Percentiles rank a stretch among this genome's conserved stretches.
phyloP scores from a whole-genome alignment of 2,329 filamentous ascomycete species.

The Cercospora janseana region DNA sequence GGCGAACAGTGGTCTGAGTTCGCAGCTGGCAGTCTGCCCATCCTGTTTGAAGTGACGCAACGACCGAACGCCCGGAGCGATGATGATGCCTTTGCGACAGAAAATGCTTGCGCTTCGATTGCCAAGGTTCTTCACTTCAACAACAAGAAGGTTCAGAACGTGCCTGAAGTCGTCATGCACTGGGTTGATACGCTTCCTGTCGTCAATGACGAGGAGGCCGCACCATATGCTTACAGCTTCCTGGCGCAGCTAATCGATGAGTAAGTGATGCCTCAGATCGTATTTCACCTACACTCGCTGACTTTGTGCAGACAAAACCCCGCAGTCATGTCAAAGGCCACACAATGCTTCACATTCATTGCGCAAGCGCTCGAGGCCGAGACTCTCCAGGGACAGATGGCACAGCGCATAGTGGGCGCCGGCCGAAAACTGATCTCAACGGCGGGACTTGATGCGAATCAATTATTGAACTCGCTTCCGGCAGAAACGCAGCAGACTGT shows the following conservation, averaged over 20 bases:
- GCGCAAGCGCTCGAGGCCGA: slow-evolving; percentile 88
- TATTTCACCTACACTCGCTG: slow-evolving; percentile 7
- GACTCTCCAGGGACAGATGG: slow-evolving; percentile 81
- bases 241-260: slow-evolving; percentile 87
- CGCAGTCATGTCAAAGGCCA: slow-evolving; percentile 71
- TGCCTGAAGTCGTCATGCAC: slow-evolving; percentile 71
- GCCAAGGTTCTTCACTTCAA: slow-evolving; percentile 97
- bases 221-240: slow-evolving; percentile 92
- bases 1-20: slow-evolving; percentile 86
- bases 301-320: slow-evolving; percentile 71
- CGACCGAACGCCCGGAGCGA: slow-evolving; percentile 80
- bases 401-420: slow-evolving; percentile 70
- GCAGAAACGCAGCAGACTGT: slow-evolving; percentile 72
- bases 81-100: slow-evolving; percentile 93
- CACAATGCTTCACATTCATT: slow-evolving; percentile 79
- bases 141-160: slow-evolving; percentile 69
- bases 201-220: slow-evolving; percentile 93
- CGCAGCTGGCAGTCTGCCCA: slow-evolving; percentile 72
- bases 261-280: slow-evolving; percentile 58
- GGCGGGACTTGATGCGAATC: slow-evolving; percentile 71
- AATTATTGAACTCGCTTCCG: slow-evolving; percentile 71
- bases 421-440: slow-evolving; percentile 74
- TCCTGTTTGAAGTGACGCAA: slow-evolving; percentile 80
- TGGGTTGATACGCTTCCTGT: slow-evolving; percentile 93
- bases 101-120: slow-evolving; percentile 94